These are phyloP conservation scores for Calonectria leucothoes DNA, from an alignment of 2,329 filamentous ascomycete species.

Conservation along the genomic window DNA sequence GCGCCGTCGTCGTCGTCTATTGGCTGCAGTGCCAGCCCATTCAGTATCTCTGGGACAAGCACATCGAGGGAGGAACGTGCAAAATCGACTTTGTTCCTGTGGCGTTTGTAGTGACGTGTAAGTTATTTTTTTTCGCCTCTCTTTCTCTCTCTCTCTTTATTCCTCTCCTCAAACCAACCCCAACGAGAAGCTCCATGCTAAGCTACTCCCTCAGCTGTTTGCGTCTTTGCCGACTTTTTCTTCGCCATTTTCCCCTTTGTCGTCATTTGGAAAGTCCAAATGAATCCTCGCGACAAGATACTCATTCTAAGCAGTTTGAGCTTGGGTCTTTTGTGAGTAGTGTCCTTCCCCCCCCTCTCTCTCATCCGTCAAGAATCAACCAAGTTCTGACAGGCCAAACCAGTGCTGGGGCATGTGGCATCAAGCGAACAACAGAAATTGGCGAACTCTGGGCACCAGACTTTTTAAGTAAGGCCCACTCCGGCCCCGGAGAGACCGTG, in stretches of 20 bases:
- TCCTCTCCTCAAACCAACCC: no score
- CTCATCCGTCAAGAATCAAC: neutral
- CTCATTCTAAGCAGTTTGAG: slow-evolving; percentile 53
- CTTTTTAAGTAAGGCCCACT: slow-evolving; percentile 8
- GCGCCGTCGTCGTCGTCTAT: neutral
- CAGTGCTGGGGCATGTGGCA: slow-evolving; percentile 18
- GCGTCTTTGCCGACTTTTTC: slow-evolving; percentile 48
- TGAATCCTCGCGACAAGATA: slow-evolving; percentile 55
- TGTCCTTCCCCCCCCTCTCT: no score
- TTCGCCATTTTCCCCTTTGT: slow-evolving; percentile 54
- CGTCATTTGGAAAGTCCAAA: slow-evolving; percentile 54
- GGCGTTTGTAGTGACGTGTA: slow-evolving; percentile 13
- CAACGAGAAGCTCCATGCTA: neutral
- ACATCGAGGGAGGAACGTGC: neutral
- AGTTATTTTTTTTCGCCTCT: neutral
- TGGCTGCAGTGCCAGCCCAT: slow-evolving; percentile 18
- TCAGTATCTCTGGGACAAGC: slow-evolving; percentile 13
- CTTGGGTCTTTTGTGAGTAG: slow-evolving; percentile 50
- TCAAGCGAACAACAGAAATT: slow-evolving; percentile 10
- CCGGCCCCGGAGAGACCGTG: neutral
- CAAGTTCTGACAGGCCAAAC: neutral
- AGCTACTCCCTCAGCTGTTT: neutral
- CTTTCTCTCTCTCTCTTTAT: neutral
- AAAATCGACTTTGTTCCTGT: slow-evolving; percentile 8
- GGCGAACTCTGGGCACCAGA: neutral